These are phyloP conservation scores for Jacaranda mimosifolia DNA, from an alignment of 257 asterid species.

Conservation along the genomic window DNA sequence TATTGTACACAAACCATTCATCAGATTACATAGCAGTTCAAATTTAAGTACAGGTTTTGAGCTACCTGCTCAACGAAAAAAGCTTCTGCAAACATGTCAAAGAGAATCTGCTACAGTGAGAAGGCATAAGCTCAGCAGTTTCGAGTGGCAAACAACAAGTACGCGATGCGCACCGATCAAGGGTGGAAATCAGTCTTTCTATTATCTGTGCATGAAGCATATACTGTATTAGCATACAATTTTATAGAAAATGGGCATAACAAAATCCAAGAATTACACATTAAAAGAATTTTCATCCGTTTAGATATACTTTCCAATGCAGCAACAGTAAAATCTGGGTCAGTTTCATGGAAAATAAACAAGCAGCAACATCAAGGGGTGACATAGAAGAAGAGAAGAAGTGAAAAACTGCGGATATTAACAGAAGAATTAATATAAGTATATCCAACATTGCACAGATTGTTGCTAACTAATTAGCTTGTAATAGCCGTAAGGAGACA, in stretches of 20 bases:
- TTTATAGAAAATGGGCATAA: constrained; percentile 6
- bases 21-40: constrained; percentile 22
- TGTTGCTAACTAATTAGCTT: background rate
- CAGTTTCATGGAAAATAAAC: constrained; percentile 20
- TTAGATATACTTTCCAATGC: background rate
- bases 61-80: constrained; percentile 87
- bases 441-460: background rate
- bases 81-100: constrained; percentile 92
- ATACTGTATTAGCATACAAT: constrained; percentile 12
- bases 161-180: constrained; percentile 97
- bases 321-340: constrained; percentile 27
- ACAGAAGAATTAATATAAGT: constrained; percentile 3
- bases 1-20: constrained; percentile 25
- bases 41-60: constrained; percentile 17
- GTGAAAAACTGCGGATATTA: background rate
- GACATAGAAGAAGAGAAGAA: constrained; percentile 2
- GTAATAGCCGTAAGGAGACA: constrained; percentile 24
- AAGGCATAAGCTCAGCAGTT: constrained; percentile 96
- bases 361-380: constrained; percentile 1
- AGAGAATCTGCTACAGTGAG: constrained; percentile 97
- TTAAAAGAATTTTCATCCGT: background rate
- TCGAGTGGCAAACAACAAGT: constrained; percentile 91
- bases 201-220: constrained; percentile 62
- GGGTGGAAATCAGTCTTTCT: constrained; percentile 78
- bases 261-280: constrained; percentile 10